Evolutionary conservation across 495 filamentous ascomycete genomes (phyloP), one percentile per base, ranked within the genome.

Genomic region (Aspergillus kassunensis): DNA sequence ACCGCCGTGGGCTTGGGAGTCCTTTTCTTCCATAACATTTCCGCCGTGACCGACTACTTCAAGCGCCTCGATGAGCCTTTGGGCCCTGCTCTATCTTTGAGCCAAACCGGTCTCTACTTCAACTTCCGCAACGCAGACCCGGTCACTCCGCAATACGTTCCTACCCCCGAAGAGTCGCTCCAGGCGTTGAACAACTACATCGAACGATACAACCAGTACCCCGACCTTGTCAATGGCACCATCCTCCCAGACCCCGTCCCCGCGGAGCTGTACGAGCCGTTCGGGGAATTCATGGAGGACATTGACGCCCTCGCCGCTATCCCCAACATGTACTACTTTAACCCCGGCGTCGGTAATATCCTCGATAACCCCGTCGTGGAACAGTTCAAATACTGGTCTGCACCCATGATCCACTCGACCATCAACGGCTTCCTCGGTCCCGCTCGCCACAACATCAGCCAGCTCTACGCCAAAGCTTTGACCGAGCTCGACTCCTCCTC

Each of bases 231-330:
- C n/a, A n/a, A n/a, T n/a, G n/a, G n/a, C n/a, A n/a, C n/a, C n/a
- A n/a, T n/a, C n/a, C 69, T 74, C 46, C 68, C 71, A 1, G 42
- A 44, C 9, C 54, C 57, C 2, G 62, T 79, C 43, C 76, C 74
- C 12, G 60, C 59, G 4, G 76, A 75, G 44, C 61, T 79, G 6
- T 63, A 77, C 1, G 55, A 75, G 34, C 69, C 73, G 0, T 77
- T 71, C 44, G 61, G 63, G 4, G 57, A 75, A 10, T 77, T 79
- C 46, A 50, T 71, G 33, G 63, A 49, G 30, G 76, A 74, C 53
- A 66, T 76, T 60, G 63, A 62, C 47, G 58, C 76, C 12, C 61
- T 69, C 35, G 64, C 62, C 42, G 58, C 64, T 18, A 41, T 66
- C 11, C 60, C 55, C 12, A 29, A 59, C 8, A 60, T 63, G 13